Conservation (phyloP, 2,329 filamentous ascomycete genomes). For the Ascochyta clinopodiicola region DNA sequence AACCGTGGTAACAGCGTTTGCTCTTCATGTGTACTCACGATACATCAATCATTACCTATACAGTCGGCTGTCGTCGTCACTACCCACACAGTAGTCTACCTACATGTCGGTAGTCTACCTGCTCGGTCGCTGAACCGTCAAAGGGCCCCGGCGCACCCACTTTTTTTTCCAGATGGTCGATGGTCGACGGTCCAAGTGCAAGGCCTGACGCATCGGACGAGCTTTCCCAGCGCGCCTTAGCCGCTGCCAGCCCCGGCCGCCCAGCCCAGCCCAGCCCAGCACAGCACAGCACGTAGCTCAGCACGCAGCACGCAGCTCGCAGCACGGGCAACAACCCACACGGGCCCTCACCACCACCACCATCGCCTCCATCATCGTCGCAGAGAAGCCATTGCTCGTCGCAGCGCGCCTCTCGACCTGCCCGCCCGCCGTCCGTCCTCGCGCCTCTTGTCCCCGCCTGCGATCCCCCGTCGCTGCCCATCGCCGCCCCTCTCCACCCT, state of each 20-base stretch:
- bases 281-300: no score
- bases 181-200: constrained; percentile 4
- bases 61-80: no score
- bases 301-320: neutral
- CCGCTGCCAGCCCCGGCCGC: no score
- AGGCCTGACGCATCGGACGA: constrained; percentile 12
- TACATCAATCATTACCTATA: no score
- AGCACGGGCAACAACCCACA: constrained; percentile 1
- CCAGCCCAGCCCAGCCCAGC: no score
- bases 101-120: no score
- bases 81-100: no score
- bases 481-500: constrained; percentile 14
- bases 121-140: no score
- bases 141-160: neutral
- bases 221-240: constrained; percentile 13
- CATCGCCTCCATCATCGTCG: constrained; percentile 4
- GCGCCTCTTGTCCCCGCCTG: constrained; percentile 3
- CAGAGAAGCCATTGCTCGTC: constrained; percentile 10
- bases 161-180: neutral
- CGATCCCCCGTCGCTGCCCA: constrained; percentile 19
- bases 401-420: constrained; percentile 10
- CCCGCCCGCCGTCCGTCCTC: neutral
- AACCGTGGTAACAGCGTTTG: no score
- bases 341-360: constrained; percentile 11
- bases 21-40: no score